Evolutionary conservation across 1,284 basidiomycete species (phyloP).

Genomic region (Schizopora paradoxa): DNA sequence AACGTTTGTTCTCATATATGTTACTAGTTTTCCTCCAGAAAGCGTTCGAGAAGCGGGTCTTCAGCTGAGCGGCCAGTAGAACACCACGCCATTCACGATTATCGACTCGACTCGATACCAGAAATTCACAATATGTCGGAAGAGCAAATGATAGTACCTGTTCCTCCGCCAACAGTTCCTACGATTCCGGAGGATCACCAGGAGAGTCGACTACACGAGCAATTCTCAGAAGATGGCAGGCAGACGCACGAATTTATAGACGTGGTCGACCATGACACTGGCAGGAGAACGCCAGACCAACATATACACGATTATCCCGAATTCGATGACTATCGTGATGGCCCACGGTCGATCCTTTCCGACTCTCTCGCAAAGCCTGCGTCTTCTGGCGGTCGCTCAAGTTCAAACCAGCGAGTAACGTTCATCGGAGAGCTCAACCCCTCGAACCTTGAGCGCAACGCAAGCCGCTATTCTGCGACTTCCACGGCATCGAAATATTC

Average conservation of each 20-base stretch:
- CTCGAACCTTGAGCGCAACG: too few species aligned
- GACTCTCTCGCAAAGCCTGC: too few species aligned
- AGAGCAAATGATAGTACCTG: background rate
- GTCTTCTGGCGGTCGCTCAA: too few species aligned
- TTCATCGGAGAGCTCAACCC: too few species aligned
- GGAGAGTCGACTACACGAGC: background rate
- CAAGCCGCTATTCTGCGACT: too few species aligned
- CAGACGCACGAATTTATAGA: too few species aligned
- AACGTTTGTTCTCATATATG: background rate
- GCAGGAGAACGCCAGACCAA: background rate
- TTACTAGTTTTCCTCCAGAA: constrained; percentile 8
- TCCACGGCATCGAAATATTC: too few species aligned
- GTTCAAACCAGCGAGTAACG: too few species aligned
- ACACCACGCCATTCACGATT: background rate
- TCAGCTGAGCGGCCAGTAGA: background rate
- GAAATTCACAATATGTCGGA: too few species aligned
- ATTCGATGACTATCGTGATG: too few species aligned
- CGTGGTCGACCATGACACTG: background rate
- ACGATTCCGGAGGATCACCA: background rate
- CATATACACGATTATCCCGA: background rate
- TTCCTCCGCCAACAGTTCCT: background rate
- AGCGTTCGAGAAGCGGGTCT: constrained; percentile 8
- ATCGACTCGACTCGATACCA: background rate
- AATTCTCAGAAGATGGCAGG: background rate
- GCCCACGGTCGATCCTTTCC: too few species aligned